phyloP scores from a whole-genome alignment of 495 filamentous ascomycete species.

The Penicillium argentinense region DNA sequence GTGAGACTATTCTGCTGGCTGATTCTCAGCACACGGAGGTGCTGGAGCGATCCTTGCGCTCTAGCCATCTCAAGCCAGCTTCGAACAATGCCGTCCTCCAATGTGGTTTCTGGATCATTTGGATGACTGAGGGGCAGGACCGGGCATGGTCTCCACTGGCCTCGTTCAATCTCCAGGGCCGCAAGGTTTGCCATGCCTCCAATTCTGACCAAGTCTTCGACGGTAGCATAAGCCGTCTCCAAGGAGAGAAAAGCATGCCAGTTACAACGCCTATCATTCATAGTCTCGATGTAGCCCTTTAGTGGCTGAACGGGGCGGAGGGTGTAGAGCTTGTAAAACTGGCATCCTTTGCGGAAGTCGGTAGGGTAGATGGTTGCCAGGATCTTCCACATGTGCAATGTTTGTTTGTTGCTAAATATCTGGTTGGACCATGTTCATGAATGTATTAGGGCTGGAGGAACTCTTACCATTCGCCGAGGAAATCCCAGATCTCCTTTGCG shows the following conservation, averaged over 20 bases:
- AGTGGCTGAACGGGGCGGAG: slow-evolving; percentile 24
- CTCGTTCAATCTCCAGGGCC: slow-evolving; percentile 34
- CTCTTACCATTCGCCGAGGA: slow-evolving; percentile 32
- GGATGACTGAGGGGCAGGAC: neutral
- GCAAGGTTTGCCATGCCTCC: slow-evolving; percentile 37
- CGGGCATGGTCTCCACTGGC: neutral
- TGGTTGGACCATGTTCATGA: neutral
- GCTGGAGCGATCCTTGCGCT: slow-evolving; percentile 25
- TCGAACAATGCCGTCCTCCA: slow-evolving; percentile 40
- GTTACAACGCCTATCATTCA: slow-evolving; percentile 24
- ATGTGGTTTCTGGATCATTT: slow-evolving; percentile 2
- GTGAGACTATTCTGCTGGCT: slow-evolving; percentile 28
- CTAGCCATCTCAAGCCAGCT: slow-evolving; percentile 38
- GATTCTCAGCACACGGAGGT: slow-evolving; percentile 38
- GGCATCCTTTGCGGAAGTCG: slow-evolving; percentile 24
- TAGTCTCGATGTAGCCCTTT: slow-evolving; percentile 32
- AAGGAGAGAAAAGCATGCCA: slow-evolving; percentile 38
- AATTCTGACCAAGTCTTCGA: slow-evolving; percentile 36
- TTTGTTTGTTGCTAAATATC: slow-evolving; percentile 33
- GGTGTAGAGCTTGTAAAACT: slow-evolving; percentile 25
- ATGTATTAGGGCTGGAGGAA: too few species aligned
- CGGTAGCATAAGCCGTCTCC: slow-evolving; percentile 19
- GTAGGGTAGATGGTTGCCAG: slow-evolving; percentile 34
- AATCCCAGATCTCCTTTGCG: slow-evolving; percentile 42
- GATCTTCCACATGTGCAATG: slow-evolving; percentile 46